Percentiles rank a stretch among this genome's conserved stretches.
Conservation (phyloP, 75 land plant genomes). For the Sequoiadendron giganteum region DNA sequence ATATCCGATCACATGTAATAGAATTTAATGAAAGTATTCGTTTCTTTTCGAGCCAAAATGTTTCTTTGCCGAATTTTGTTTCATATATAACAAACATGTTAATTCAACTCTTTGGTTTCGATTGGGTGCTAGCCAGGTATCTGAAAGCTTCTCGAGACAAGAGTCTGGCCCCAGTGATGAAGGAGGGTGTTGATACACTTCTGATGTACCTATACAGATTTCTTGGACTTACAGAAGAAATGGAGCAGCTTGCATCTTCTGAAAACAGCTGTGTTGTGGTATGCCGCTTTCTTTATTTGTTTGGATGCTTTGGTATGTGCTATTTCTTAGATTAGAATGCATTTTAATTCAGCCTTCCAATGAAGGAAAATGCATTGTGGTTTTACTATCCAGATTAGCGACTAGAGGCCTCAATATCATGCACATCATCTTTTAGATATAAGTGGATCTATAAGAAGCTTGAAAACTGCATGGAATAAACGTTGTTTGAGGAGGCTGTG, state of each 20-base stretch:
- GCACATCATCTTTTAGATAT: slow-evolving; percentile 19
- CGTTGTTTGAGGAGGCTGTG: slow-evolving; percentile 33
- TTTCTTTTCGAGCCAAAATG: not conserved
- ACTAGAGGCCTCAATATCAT: slow-evolving; percentile 29
- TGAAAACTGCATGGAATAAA: slow-evolving; percentile 28
- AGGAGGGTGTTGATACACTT: slow-evolving; percentile 93
- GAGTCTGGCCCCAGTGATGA: slow-evolving; percentile 45
- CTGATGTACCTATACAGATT: slow-evolving; percentile 83
- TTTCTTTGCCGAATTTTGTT: not conserved
- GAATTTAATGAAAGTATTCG: not conserved
- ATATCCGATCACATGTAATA: not conserved
- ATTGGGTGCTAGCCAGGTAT: slow-evolving; percentile 50
- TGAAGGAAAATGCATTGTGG: not conserved
- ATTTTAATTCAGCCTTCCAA: not conserved
- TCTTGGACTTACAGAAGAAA: slow-evolving; percentile 55
- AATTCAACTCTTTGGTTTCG: not conserved
- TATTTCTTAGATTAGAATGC: not conserved
- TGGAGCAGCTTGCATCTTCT: slow-evolving; percentile 86
- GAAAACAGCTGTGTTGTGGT: slow-evolving; percentile 89
- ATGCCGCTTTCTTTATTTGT: slow-evolving; percentile 17
- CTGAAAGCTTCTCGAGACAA: slow-evolving; percentile 54
- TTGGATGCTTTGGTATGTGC: not conserved
- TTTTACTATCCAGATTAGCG: slow-evolving; percentile 7
- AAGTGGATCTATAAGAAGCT: slow-evolving; percentile 24
- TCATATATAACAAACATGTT: no score